phyloP scores from a whole-genome alignment of 2,329 filamentous ascomycete genomes.

The Clathrospora elynae region DNA sequence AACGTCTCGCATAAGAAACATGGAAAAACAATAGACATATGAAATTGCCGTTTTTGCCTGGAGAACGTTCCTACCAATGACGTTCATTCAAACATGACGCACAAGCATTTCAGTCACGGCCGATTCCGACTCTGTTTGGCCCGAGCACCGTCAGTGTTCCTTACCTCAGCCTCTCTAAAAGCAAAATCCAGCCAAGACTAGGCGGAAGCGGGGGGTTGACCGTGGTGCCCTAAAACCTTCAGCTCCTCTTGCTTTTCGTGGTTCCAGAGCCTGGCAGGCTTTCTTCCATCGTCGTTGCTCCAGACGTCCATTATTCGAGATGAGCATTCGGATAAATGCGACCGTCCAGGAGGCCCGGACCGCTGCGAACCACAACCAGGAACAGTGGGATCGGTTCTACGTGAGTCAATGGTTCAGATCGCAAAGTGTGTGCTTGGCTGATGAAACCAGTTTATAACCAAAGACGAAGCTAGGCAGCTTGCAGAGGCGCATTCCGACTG shows the following conservation, averaged over 20 bases:
- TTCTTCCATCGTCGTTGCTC: slow-evolving; percentile 28
- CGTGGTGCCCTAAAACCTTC: slow-evolving; percentile 47
- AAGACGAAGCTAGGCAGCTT: slow-evolving; percentile 45
- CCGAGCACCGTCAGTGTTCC: slow-evolving; percentile 45
- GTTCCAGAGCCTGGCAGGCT: slow-evolving; percentile 37
- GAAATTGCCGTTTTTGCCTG: slow-evolving; percentile 36
- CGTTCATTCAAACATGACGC: slow-evolving; percentile 40
- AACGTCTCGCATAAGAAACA: slow-evolving; percentile 37
- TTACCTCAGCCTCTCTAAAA: slow-evolving; percentile 48
- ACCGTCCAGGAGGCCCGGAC: slow-evolving; percentile 45
- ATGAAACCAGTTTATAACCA: slow-evolving; percentile 44
- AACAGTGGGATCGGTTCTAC: slow-evolving; percentile 48
- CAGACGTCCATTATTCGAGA: slow-evolving; percentile 30
- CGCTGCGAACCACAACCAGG: slow-evolving; percentile 44
- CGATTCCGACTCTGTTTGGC: slow-evolving; percentile 45
- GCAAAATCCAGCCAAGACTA: slow-evolving; percentile 46
- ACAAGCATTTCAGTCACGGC: slow-evolving; percentile 49
- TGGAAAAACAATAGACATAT: slow-evolving; percentile 35
- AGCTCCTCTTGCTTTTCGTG: slow-evolving; percentile 41
- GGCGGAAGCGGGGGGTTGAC: slow-evolving; percentile 45
- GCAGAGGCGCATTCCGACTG: slow-evolving; percentile 45
- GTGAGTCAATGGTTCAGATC: slow-evolving; percentile 31
- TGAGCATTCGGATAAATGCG: slow-evolving; percentile 49
- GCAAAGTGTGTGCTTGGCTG: slow-evolving; percentile 26
- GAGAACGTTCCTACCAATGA: slow-evolving; percentile 38